A percentile compares a stretch with the other conserved stretches of the same genome.
These are phyloP conservation scores for Nannochloropsis gaditana DNA, from an alignment of 108 stramenopile species.

Conservation along the genomic window DNA sequence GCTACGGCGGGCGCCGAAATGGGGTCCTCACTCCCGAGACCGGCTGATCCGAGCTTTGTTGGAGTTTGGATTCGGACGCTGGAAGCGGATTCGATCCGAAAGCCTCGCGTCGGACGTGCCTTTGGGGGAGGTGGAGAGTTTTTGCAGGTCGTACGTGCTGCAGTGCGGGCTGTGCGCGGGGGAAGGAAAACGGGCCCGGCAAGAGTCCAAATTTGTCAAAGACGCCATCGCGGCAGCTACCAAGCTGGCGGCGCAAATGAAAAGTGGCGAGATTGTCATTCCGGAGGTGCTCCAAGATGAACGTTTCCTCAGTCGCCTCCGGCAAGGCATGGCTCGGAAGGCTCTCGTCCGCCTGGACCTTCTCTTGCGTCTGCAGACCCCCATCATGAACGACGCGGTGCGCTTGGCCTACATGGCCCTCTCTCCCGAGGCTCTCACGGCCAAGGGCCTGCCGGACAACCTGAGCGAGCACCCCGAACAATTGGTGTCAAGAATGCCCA, in stretches of 20 bases:
- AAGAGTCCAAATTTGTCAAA: constrained; percentile 23
- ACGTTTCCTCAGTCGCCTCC: not conserved
- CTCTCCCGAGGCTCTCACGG: not conserved
- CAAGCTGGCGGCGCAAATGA: constrained; percentile 19
- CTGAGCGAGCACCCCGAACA: not conserved
- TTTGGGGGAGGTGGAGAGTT: constrained; percentile 47
- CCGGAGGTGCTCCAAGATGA: constrained; percentile 17
- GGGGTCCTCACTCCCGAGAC: constrained; percentile 54
- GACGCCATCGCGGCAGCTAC: constrained; percentile 24
- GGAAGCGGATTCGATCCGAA: constrained; percentile 42
- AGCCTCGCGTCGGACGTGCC: constrained; percentile 25
- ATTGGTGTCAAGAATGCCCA: constrained; percentile 23
- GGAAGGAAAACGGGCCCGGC: constrained; percentile 32
- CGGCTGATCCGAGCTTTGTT: constrained; percentile 42
- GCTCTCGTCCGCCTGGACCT: constrained; percentile 40
- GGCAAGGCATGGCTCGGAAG: constrained; percentile 21
- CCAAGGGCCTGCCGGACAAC: not conserved
- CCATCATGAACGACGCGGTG: constrained; percentile 21
- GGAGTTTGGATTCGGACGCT: constrained; percentile 53
- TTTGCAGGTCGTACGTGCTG: constrained; percentile 46
- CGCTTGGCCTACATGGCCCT: not conserved
- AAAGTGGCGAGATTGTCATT: constrained; percentile 24
- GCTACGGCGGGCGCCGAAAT: constrained; percentile 14
- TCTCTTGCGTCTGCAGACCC: constrained; percentile 31
- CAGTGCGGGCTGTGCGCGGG: constrained; percentile 56